Evolutionary conservation across 2,329 filamentous ascomycete species (phyloP).

Genomic region (Geosmithia morbida): DNA sequence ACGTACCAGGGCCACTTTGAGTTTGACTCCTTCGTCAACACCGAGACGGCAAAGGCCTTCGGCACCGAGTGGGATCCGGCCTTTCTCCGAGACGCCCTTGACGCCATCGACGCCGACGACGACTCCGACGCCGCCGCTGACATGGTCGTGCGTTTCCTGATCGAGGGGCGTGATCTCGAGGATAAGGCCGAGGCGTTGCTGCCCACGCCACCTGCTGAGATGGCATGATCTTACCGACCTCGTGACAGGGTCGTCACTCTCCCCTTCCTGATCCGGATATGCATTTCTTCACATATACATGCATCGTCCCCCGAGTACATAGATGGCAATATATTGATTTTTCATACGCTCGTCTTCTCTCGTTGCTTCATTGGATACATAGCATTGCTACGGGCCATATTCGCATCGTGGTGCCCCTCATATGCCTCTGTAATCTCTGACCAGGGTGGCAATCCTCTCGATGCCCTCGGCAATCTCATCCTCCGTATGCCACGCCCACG

Average conservation of each 20-base stretch:
- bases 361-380: neutral
- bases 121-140: slow-evolving; percentile 7
- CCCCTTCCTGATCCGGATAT: no score
- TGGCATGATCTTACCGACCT: neutral
- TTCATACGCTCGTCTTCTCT: neutral
- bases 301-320: neutral
- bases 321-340: neutral
- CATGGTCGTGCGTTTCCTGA: slow-evolving; percentile 7
- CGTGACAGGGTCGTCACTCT: neutral
- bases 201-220: slow-evolving; percentile 1
- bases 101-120: slow-evolving; percentile 7
- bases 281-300: neutral
- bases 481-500: slow-evolving; percentile 43
- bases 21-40: slow-evolving; percentile 24
- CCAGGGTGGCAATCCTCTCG: slow-evolving; percentile 22
- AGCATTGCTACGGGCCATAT: neutral
- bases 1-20: slow-evolving; percentile 28
- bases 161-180: slow-evolving; percentile 2
- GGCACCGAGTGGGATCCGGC: slow-evolving; percentile 9
- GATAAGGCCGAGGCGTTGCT: neutral
- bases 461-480: slow-evolving; percentile 39
- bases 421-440: slow-evolving; percentile 2
- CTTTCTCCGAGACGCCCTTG: slow-evolving; percentile 2
- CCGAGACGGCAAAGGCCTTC: slow-evolving; percentile 19
- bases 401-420: neutral